Conservation (phyloP, 2,329 filamentous ascomycete genomes). For the Neonectria faginata region DNA sequence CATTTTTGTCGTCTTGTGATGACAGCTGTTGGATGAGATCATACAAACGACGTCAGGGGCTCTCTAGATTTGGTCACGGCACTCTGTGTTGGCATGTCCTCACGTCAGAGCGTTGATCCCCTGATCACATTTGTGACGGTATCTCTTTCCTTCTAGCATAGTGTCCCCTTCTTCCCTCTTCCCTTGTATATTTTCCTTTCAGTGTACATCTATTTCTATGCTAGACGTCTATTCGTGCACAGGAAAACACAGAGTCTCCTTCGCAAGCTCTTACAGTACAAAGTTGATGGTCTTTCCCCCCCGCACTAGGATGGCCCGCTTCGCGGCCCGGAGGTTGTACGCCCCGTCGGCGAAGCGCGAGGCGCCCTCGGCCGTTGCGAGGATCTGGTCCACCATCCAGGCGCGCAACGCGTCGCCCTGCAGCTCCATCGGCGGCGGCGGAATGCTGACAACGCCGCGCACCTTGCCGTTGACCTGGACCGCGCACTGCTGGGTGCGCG, state of each 20-base stretch:
- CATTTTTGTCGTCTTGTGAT: neutral
- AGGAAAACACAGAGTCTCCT: neutral
- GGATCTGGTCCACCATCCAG: slow-evolving; percentile 72
- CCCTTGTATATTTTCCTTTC: slow-evolving; percentile 9
- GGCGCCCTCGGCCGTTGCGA: slow-evolving; percentile 70
- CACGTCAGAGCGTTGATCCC: neutral
- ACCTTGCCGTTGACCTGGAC: slow-evolving; percentile 87
- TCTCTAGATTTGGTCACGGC: neutral
- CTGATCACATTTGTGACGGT: neutral
- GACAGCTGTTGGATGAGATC: neutral
- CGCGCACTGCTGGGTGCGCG: slow-evolving; percentile 67
- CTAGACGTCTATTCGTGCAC: slow-evolving; percentile 13
- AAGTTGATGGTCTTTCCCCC: slow-evolving; percentile 80
- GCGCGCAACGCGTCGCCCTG: slow-evolving; percentile 60
- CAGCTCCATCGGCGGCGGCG: slow-evolving; percentile 59
- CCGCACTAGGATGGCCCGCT: slow-evolving; percentile 74
- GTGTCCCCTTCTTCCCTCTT: neutral
- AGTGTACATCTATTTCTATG: slow-evolving; percentile 30
- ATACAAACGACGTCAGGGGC: neutral
- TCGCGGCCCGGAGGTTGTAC: slow-evolving; percentile 63
- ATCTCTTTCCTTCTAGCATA: slow-evolving; percentile 7
- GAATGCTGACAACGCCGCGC: slow-evolving; percentile 74
- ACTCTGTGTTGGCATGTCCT: neutral
- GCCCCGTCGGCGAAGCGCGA: slow-evolving; percentile 63
- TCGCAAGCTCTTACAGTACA: slow-evolving; percentile 61